phyloP scores from a whole-genome alignment of 2,329 filamentous ascomycete genomes.

The Pyrenophora seminiperda region DNA sequence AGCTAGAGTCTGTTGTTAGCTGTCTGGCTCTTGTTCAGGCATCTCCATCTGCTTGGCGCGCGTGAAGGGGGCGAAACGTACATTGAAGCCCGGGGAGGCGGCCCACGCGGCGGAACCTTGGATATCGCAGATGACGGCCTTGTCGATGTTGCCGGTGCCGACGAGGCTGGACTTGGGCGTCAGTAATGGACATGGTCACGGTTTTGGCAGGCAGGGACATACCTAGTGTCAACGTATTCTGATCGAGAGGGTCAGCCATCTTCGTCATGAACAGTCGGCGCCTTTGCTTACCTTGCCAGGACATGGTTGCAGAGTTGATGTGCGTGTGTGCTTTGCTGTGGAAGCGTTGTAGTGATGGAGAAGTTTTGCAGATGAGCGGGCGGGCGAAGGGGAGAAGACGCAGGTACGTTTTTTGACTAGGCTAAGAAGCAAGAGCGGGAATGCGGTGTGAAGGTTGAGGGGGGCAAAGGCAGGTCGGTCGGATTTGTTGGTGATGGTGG shows the following conservation, averaged over 20 bases:
- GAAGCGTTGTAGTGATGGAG: constrained; percentile 26
- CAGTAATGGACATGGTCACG: constrained; percentile 13
- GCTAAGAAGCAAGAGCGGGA: constrained; percentile 24
- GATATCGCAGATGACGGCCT: constrained; percentile 58
- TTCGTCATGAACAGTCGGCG: constrained; percentile 13
- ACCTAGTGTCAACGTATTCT: constrained; percentile 53
- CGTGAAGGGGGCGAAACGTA: constrained; percentile 54
- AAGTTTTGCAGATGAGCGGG: constrained; percentile 17
- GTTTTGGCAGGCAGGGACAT: constrained; percentile 8
- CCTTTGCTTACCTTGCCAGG: constrained; percentile 49
- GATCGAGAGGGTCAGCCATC: constrained; percentile 28
- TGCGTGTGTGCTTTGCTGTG: constrained; percentile 30
- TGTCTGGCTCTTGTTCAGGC: not conserved
- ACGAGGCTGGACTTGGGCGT: constrained; percentile 44
- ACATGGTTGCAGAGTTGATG: constrained; percentile 45
- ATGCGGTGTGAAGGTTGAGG: constrained; percentile 34
- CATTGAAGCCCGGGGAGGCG: constrained; percentile 86
- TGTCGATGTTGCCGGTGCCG: constrained; percentile 53
- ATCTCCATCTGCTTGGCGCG: constrained; percentile 3
- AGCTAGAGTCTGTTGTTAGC: constrained; percentile 48
- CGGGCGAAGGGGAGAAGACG: constrained; percentile 26
- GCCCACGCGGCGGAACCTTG: constrained; percentile 65
- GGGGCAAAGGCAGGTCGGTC: constrained; percentile 25
- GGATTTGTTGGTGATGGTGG: constrained; percentile 24
- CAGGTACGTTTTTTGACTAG: constrained; percentile 35